Conservation (phyloP, 768 basidiomycete species). For the Sporobolomyces roseus region DNA sequence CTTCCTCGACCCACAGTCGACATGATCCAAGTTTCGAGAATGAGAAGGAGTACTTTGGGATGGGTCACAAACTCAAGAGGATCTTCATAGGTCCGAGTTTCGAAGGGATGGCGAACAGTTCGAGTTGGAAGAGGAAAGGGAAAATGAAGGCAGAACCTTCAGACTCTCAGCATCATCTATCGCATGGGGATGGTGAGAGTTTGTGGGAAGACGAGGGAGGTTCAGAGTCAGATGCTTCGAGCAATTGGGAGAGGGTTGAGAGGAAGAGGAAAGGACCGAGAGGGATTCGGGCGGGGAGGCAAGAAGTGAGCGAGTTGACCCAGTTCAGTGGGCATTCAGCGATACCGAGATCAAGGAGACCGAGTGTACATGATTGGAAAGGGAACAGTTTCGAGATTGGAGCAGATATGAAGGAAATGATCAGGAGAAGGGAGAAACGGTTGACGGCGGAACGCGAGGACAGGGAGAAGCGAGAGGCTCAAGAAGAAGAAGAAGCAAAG, state of each 20-base stretch:
- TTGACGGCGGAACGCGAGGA: constrained; percentile 18
- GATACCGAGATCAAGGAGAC: not conserved
- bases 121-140: constrained; percentile 13
- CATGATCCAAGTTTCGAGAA: not conserved
- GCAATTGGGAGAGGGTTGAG: not conserved
- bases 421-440: constrained; percentile 20
- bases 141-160: constrained; percentile 1
- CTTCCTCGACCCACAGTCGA: not conserved
- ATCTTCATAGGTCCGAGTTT: constrained; percentile 35
- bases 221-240: constrained; percentile 8
- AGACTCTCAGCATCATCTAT: not conserved
- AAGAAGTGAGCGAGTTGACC: not conserved
- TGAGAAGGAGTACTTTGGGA: constrained; percentile 1
- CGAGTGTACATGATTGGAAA: constrained; percentile 23
- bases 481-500: constrained; percentile 4
- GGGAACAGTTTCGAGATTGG: constrained; percentile 36
- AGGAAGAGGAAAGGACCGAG: not conserved
- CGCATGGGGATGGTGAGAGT: constrained; percentile 1
- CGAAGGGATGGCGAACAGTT: constrained; percentile 7
- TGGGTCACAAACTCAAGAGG: constrained; percentile 10
- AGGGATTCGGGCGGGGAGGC: not conserved
- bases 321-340: not conserved
- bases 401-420: constrained; percentile 27
- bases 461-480: not conserved
- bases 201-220: constrained; percentile 1